A percentile compares a stretch with the other conserved stretches of the same genome.
phyloP scores from a whole-genome alignment of 805 yeast species.

The Starmera amethionina region DNA sequence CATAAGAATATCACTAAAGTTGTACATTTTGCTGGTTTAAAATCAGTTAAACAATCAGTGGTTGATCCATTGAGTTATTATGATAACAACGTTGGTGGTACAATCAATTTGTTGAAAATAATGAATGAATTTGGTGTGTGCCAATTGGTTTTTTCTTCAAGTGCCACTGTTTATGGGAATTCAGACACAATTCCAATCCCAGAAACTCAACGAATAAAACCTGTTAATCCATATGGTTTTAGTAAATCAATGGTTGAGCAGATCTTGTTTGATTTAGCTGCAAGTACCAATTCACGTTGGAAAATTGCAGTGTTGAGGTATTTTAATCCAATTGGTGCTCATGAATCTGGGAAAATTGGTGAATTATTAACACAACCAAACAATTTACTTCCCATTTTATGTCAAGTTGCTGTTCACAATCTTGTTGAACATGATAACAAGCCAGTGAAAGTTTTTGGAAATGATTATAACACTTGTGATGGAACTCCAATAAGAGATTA shows the following conservation, averaged over 20 bases:
- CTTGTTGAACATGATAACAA: conserved; percentile 24
- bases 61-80: conserved; percentile 59
- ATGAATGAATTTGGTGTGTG: conserved; percentile 38
- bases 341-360: conserved; percentile 70
- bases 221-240: conserved; percentile 71
- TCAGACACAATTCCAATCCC: conserved; percentile 76
- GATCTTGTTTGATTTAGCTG: conserved; percentile 43
- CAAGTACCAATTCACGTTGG: conserved; percentile 21
- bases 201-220: conserved; percentile 64
- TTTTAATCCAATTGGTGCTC: conserved; percentile 83
- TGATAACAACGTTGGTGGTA: conserved; percentile 58
- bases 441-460: conserved; percentile 65
- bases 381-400: conserved; percentile 64
- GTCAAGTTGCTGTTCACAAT: conserved; percentile 53
- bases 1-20: conserved; percentile 48
- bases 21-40: conserved; percentile 74
- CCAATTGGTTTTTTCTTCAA: conserved; percentile 61
- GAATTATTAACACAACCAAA: conserved; percentile 74
- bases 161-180: conserved; percentile 81
- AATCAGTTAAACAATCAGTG: conserved; percentile 76
- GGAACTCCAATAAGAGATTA: conserved; percentile 81
- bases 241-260: conserved; percentile 62
- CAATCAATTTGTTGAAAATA: conserved; percentile 45
- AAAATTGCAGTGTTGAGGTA: conserved; percentile 58
- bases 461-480: conserved; percentile 61